Base-by-base conservation (phyloP, 257 asterid species). In the Mentha longifolia region DNA sequence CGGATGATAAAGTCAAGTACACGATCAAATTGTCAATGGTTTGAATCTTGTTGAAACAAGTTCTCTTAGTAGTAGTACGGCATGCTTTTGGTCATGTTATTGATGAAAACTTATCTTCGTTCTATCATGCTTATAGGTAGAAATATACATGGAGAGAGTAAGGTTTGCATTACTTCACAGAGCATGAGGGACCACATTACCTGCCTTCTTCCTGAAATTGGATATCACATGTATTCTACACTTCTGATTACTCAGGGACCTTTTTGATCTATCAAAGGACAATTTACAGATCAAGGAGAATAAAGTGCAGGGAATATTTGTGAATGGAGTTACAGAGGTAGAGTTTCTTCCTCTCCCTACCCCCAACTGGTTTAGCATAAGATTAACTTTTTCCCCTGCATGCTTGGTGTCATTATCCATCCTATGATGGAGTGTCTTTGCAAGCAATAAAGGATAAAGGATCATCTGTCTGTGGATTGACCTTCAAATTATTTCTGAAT, bases 81-180 rank as follows among this genome's bases (percentile, higher is more conserved):
- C 15, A 15, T 19, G 22, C 54, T 81, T 59, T 42, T 61, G 68
- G 39, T 61, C 50, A 63, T 54, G 68, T 59, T 61, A 39, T 57
- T 63, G 19, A 67, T 50, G 22, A 33, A 46, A 30, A 33, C 14
- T 63, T 74, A 13, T 67, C 61, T 65, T 61, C 64, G 52, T 49
- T 51, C 55, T 76, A 14, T 78, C 71, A 67, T 62, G 60, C 65
- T 77, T 78, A 55, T 86, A 91, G 97, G 97, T 85, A 43, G 97
- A 91, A 85, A 86, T 91, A 60, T 89, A 89, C 75, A 83, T 89
- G 95, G 97, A 91, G 84, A 91, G 82, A 89, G 87, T 91, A 57
- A 91, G 97, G 97, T 91, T 42, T 54, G 91, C 67, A 76, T 70
- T 66, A 61, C 77, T 9, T 31, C 56, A 77, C 66, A 61, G 68